Base-by-base conservation (phyloP, 23 red algal species). In the Agarophyton chilense region DNA sequence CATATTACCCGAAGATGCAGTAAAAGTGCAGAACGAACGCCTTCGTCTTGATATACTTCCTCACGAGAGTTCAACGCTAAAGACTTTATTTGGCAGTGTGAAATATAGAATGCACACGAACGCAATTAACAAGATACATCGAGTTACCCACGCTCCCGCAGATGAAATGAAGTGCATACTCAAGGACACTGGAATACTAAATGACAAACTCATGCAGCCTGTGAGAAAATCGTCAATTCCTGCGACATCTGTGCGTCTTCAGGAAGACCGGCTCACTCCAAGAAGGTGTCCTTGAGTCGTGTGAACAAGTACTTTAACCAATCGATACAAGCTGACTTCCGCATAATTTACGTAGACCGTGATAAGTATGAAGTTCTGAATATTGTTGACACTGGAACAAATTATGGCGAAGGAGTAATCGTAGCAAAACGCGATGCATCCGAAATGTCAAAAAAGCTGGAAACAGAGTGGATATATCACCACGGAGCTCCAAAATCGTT, bases 261-360 rank as follows among this genome's bases (percentile, higher is more conserved):
- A 0, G 75, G 51, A 24, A n/a, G 46, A 14, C 75, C 41, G 19
- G 46, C 44, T 11, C 31, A n/a, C 18, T 18, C 18, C 39, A 79
- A 79, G 53, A 83, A 83, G 26, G n/a, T 62, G 10, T 83, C 79
- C 18, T 4, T 83, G 1, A 83, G 10, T 10, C 79, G 66, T 19
- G 56, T 83, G 13, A 83, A 83, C 79, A 56, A 67, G 25, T 53
- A 50, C 19, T 83, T 83, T 38, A 83, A 83, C 57, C 32, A 44
- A 42, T 54, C 53, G 18, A 31, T 83, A 41, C 79, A 83, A 65
- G 22, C 41, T 10, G 79, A 83, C 42, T 83, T 83, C n/a, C 75
- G 53, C 33, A 17, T 60, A 17, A 11, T 34, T 8, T 83, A 43
- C 55, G 26, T 63, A 10, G 29, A 25, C 5, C 17, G 28, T 1